Evolutionary conservation across 345 rosid species (phyloP), one percentile per base, ranked within the genome.

Genomic region (Nasturtium officinale): DNA sequence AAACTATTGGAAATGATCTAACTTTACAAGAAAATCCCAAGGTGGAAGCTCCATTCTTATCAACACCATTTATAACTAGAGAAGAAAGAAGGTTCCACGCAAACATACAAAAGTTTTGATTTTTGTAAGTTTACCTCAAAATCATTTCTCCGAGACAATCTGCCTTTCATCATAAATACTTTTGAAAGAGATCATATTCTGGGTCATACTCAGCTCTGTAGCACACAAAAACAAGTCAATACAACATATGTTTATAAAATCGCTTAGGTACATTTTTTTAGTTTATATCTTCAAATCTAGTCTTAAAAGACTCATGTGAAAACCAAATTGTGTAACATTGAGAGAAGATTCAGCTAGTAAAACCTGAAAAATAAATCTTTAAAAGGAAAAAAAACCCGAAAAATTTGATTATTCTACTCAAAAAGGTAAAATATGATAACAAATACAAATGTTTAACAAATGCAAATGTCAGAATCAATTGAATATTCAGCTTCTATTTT

Each of bases 181-280:
- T 82, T 57, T 90, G 97, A 77, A 91, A 83, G 56, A 95, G 77
- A 84, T 91, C 99, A 87, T 86, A 81, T 52, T 87, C 83, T 15
- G 99, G 89, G 47, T 77, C 80, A 77, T 95, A 95, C 80, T 95
- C 96, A 26, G 99, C 99, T 80, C 99, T 95, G 86, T 83, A 81
- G 3, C 66, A 68, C 74, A 68, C 74, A 40, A 7, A 26, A 25
- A 50, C 53, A 48, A 58, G 72, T 58, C 20, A 57, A 65, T 53
- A 9, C 50, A 32, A 26, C 25, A 40, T 23, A 58, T n/a, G 9
- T 47, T 21, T 28, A 17, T 53, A 38, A 51, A 1, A 30, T 32
- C 26, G 11, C 56, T 10, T 7, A 64, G 7, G 16, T 38, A 61
- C 23, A 61, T 40, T 72, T 51, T n/a, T n/a, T 29, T 53, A 53